A percentile compares a stretch with the other conserved stretches of the same genome.
These are phyloP conservation scores for Coemansia biformis DNA, from an alignment of 192 early-diverging fungal species.

Conservation along the genomic window DNA sequence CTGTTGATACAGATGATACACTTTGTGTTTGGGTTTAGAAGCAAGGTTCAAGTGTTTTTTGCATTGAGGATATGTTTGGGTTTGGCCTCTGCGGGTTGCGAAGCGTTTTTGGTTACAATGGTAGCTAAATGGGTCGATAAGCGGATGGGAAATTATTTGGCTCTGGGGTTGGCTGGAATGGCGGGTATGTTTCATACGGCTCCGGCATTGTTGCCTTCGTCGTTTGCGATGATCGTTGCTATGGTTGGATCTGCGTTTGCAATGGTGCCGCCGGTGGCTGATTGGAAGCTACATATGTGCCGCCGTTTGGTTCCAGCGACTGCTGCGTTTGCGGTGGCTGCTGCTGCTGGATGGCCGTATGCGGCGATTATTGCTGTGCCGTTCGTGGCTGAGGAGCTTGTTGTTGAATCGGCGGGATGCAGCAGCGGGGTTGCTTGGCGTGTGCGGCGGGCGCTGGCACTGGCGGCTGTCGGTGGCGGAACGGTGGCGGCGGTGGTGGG, in stretches of 20 bases:
- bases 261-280: constrained; percentile 53
- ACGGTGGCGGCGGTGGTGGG: constrained; percentile 25
- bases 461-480: constrained; percentile 28
- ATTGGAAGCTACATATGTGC: constrained; percentile 10
- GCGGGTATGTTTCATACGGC: constrained; percentile 87
- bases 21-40: constrained; percentile 28
- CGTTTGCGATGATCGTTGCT: constrained; percentile 86
- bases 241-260: constrained; percentile 69
- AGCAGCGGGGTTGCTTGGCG: constrained; percentile 34
- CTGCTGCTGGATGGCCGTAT: constrained; percentile 85
- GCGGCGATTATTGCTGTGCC: constrained; percentile 68
- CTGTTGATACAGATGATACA: constrained; percentile 49
- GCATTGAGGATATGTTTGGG: constrained; percentile 61
- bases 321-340: constrained; percentile 58
- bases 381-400: constrained; percentile 70
- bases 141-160: constrained; percentile 62
- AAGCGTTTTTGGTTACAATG: constrained; percentile 63
- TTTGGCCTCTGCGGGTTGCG: constrained; percentile 58
- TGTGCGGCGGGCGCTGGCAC: background rate
- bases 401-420: constrained; percentile 2
- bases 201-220: constrained; percentile 79
- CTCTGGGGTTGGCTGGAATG: constrained; percentile 58
- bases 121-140: constrained; percentile 59
- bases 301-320: constrained; percentile 56
- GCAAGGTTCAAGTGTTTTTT: constrained; percentile 65